phyloP scores from a whole-genome alignment of 2,329 filamentous ascomycete species.

The Fonsecaea multimorphosa region DNA sequence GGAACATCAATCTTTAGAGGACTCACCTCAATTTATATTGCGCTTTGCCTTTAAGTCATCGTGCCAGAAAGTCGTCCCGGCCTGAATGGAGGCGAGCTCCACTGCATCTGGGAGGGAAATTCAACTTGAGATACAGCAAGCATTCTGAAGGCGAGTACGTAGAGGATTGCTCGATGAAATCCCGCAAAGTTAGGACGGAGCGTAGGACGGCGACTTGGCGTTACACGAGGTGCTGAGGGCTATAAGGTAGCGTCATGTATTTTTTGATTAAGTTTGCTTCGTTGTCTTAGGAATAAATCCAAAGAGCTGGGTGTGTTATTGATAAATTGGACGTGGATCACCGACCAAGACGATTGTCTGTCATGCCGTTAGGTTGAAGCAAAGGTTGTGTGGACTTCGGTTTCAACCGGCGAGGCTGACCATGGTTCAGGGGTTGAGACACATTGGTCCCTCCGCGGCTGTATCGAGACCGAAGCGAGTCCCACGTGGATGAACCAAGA shows the following conservation, averaged over 20 bases:
- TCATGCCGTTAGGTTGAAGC: conserved; percentile 21
- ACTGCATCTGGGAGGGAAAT: background rate
- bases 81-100: conserved; percentile 2
- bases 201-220: conserved; percentile 13
- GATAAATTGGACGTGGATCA: conserved; percentile 17
- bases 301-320: background rate
- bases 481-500: conserved; percentile 18
- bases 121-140: conserved; percentile 16
- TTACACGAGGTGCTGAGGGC: conserved; percentile 15
- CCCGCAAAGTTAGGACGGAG: conserved; percentile 17
- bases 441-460: conserved; percentile 1
- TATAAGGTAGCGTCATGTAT: conserved; percentile 17
- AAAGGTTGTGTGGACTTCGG: conserved; percentile 24
- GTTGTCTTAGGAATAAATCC: conserved; percentile 10
- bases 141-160: conserved; percentile 34
- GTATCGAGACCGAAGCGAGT: conserved; percentile 6
- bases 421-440: conserved; percentile 18
- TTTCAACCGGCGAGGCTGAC: conserved; percentile 27
- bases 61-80: background rate
- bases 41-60: background rate
- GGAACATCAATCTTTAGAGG: background rate
- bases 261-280: conserved; percentile 6
- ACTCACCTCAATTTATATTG: conserved; percentile 20
- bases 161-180: conserved; percentile 21
- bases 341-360: conserved; percentile 18